These are phyloP conservation scores for Fusarium armeniacum DNA, from an alignment of 2,329 filamentous ascomycete species.

Conservation along the genomic window DNA sequence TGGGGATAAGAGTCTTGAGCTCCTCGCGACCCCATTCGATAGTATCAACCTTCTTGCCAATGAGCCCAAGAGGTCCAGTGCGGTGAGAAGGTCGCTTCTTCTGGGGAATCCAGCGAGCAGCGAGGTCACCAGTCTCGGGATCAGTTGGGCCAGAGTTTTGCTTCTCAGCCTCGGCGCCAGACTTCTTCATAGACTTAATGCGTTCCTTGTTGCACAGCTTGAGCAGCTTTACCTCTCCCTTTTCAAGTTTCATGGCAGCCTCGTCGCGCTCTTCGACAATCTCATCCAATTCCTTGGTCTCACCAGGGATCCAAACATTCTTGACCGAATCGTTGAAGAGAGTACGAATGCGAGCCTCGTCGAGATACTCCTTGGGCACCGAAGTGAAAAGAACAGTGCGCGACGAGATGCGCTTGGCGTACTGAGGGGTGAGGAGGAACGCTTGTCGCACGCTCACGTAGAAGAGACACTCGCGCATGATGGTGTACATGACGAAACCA, in stretches of 20 bases:
- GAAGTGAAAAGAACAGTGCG: constrained; percentile 93
- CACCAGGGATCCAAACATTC: constrained; percentile 85
- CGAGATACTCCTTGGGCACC: constrained; percentile 82
- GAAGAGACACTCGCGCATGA: constrained; percentile 91
- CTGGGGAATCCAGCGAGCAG: constrained; percentile 75
- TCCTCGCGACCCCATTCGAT: constrained; percentile 83
- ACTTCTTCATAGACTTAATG: constrained; percentile 54
- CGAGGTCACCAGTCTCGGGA: constrained; percentile 74
- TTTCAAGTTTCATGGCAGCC: constrained; percentile 82
- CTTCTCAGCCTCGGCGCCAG: constrained; percentile 45
- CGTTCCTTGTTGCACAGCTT: constrained; percentile 65
- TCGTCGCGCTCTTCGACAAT: constrained; percentile 82
- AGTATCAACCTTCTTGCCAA: constrained; percentile 80
- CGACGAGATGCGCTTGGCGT: constrained; percentile 87
- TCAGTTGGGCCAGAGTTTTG: constrained; percentile 65
- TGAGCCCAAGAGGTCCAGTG: constrained; percentile 72
- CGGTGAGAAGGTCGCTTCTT: constrained; percentile 80
- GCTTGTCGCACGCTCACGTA: constrained; percentile 95
- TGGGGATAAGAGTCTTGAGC: constrained; percentile 69
- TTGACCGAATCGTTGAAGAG: constrained; percentile 85
- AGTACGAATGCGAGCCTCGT: constrained; percentile 77
- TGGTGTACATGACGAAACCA: constrained; percentile 87
- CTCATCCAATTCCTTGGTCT: constrained; percentile 80
- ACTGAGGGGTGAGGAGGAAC: constrained; percentile 87
- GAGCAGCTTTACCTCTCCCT: constrained; percentile 85